These are phyloP conservation scores for Fusarium solani-melongenae DNA, from an alignment of 2,329 filamentous ascomycete species.

Conservation along the genomic window DNA sequence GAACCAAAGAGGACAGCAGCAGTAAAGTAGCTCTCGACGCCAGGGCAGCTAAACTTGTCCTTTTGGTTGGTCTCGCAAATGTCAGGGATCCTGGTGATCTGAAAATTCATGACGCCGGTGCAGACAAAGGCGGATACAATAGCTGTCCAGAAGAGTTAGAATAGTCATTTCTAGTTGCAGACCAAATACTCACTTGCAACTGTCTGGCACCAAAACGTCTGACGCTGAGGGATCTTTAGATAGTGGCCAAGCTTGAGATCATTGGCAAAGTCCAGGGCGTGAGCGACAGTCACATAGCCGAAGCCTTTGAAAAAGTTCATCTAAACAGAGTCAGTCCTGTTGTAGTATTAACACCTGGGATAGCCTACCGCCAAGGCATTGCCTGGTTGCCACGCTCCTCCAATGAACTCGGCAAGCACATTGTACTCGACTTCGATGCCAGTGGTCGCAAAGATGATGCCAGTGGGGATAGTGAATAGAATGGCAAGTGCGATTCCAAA, in stretches of 20 bases:
- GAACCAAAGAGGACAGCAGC: constrained; percentile 56
- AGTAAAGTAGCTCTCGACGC: constrained; percentile 53
- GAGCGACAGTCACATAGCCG: constrained; percentile 51
- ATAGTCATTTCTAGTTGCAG: not conserved
- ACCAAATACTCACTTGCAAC: constrained; percentile 38
- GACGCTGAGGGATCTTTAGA: constrained; percentile 56
- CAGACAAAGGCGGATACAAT: constrained; percentile 50
- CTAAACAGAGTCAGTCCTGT: not conserved
- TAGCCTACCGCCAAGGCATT: constrained; percentile 52
- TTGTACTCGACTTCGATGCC: constrained; percentile 57
- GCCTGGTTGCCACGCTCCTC: constrained; percentile 54
- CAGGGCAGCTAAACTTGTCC: constrained; percentile 52
- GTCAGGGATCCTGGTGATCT: constrained; percentile 48
- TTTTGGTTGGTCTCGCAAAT: constrained; percentile 52
- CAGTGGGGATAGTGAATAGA: constrained; percentile 57
- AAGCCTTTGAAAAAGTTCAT: constrained; percentile 62
- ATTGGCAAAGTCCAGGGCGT: constrained; percentile 51
- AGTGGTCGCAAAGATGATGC: constrained; percentile 58
- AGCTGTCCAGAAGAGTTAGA: constrained; percentile 9
- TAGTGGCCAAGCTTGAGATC: constrained; percentile 55
- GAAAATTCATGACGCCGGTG: constrained; percentile 52
- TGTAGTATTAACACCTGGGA: rapidly evolving
- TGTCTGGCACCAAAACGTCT: constrained; percentile 50
- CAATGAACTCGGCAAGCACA: constrained; percentile 60
- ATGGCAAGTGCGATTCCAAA: constrained; percentile 56